Percentiles rank a stretch among this genome's conserved stretches.
Evolutionary conservation across 805 yeast genomes (phyloP).

Genomic region (Metschnikowia proteae): DNA sequence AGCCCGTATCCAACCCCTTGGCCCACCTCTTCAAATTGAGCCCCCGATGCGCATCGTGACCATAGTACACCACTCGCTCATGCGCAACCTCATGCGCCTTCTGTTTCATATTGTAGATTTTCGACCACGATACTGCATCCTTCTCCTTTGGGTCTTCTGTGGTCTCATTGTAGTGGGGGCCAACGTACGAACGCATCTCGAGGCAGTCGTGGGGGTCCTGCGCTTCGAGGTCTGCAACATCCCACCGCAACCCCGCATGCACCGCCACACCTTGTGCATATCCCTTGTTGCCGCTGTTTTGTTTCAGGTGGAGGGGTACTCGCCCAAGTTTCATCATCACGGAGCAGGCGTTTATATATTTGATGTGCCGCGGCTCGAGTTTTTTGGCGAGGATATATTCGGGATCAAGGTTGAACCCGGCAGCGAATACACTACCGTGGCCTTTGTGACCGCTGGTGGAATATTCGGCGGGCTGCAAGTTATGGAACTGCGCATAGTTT

Average conservation of each 20-base stretch:
- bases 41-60: slow-evolving; percentile 85
- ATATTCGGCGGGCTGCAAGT: slow-evolving; percentile 24
- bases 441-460: slow-evolving; percentile 1
- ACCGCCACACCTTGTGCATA: slow-evolving; percentile 52
- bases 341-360: slow-evolving; percentile 59
- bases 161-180: slow-evolving; percentile 57
- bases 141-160: slow-evolving; percentile 43
- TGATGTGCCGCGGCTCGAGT: slow-evolving; percentile 57
- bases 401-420: slow-evolving; percentile 31
- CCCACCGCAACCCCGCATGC: slow-evolving; percentile 82
- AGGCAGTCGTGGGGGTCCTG: slow-evolving; percentile 63
- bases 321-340: slow-evolving; percentile 60
- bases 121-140: slow-evolving; percentile 52
- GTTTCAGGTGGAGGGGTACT: slow-evolving; percentile 43
- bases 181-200: slow-evolving; percentile 65
- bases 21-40: slow-evolving; percentile 61
- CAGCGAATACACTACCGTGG: background rate
- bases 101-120: slow-evolving; percentile 49
- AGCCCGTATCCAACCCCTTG: slow-evolving; percentile 79
- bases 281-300: slow-evolving; percentile 25
- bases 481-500: slow-evolving; percentile 60
- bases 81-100: slow-evolving; percentile 28
- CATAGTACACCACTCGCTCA: slow-evolving; percentile 60
- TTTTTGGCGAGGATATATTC: slow-evolving; percentile 47
- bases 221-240: slow-evolving; percentile 44